phyloP scores from a whole-genome alignment of 306 rosid species.

The Chamaecrista fasciculata region DNA sequence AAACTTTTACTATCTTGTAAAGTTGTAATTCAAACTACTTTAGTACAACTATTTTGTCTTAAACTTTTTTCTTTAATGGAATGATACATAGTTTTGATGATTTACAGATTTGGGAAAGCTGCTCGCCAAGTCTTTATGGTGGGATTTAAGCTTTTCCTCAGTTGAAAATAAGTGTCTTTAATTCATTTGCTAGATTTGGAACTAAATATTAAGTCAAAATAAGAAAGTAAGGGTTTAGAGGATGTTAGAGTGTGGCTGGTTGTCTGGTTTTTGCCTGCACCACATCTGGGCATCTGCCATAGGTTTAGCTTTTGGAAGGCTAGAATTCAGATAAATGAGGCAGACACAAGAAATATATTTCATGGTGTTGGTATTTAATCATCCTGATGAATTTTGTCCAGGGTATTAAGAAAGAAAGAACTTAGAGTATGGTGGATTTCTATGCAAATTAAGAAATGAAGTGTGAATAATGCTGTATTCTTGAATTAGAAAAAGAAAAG shows the following conservation, averaged over 20 bases:
- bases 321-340: not conserved
- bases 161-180: not conserved
- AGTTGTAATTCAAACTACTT: not conserved
- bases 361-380: not conserved
- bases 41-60: not conserved
- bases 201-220: not conserved
- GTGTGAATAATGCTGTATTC: not conserved
- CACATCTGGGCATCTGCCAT: not conserved
- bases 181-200: not conserved
- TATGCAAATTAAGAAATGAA: not conserved
- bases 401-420: not conserved
- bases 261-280: not conserved
- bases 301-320: not conserved
- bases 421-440: not conserved
- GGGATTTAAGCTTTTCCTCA: not conserved
- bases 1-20: not conserved
- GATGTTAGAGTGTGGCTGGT: not conserved
- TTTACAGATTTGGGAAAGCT: not conserved
- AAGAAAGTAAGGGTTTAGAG: not conserved
- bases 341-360: not conserved
- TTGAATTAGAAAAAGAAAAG: not conserved
- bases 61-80: not conserved
- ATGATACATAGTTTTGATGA: not conserved
- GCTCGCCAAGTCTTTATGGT: not conserved
- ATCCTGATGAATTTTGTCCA: not conserved